These are phyloP conservation scores for Lupinus albus DNA, from an alignment of 306 rosid species.

Conservation along the genomic window DNA sequence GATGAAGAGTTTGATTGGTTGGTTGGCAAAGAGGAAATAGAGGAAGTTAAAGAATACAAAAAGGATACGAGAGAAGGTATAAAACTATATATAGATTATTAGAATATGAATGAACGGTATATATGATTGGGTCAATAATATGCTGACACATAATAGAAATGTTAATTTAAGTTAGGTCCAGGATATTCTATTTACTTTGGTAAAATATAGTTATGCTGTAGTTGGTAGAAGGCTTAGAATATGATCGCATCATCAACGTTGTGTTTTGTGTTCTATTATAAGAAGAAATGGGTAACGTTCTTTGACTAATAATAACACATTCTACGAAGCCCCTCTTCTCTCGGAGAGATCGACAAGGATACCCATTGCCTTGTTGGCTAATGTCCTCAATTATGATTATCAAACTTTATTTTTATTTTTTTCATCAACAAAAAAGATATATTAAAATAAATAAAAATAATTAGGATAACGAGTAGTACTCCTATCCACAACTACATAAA, in stretches of 20 bases:
- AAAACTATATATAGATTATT: slow-evolving; percentile 35
- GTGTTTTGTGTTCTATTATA: slow-evolving; percentile 10
- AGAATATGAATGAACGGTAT: slow-evolving; percentile 25
- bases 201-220: slow-evolving; percentile 20
- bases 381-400: too few species aligned
- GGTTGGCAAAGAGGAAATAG: slow-evolving; percentile 25
- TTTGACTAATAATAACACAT: not conserved
- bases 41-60: not conserved
- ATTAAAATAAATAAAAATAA: too few species aligned
- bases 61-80: not conserved
- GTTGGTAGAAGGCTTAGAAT: not conserved
- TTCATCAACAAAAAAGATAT: too few species aligned
- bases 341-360: not conserved
- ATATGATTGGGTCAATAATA: not conserved
- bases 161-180: not conserved
- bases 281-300: not conserved
- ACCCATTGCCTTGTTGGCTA: too few species aligned
- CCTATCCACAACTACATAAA: too few species aligned
- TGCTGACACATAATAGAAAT: slow-evolving; percentile 48
- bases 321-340: not conserved
- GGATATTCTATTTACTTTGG: slow-evolving; percentile 14
- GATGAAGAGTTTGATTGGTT: slow-evolving; percentile 9
- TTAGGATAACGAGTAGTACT: too few species aligned
- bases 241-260: not conserved
- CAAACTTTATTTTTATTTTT: not conserved